Evolutionary conservation across 352 stramenopile species (phyloP), one percentile per base, ranked within the genome.

Genomic region (Phytophthora citrophthora): DNA sequence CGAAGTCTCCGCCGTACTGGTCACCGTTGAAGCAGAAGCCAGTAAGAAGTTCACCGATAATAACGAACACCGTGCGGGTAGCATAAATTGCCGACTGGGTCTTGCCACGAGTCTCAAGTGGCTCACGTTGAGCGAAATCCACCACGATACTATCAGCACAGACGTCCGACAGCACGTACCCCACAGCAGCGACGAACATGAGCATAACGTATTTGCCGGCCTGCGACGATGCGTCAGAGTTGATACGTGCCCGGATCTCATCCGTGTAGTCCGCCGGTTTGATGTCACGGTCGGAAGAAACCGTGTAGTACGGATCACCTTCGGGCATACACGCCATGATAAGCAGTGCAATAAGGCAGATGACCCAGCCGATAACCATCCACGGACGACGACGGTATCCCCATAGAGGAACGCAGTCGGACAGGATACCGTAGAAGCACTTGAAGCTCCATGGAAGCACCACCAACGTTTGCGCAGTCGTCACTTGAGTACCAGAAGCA

Each of bases 391-490:
- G 65, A 39, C 65, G 65, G 23, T 69, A 69, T 27, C 65, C 65
- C 13, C 54, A 70, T 8, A 94, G 79, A 6, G 86, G 88, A 20
- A 86, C 74, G 44, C 84, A 94, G 65, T 94, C 88, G 8, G 74
- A 74, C 9, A 74, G 32, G 13, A 60, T 56, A 13, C 59, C 64
- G 46, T 68, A 72, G 40, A 72, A 70, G 15, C 86, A 75, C 61
- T 92, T 94, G 62, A 90, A 91, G 5, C 56, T 79, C 82, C 83
- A 94, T 5, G 79, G 81, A 9, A 91, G 58, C 44, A 76, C 73
- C 0, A 91, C 63, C 13, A 91, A 44, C 3, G 60, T 61, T 2
- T 13, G 16, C 2, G 77, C 77, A 34, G 69, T 51, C 0, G 61
- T 64, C 16, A 72, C 56, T 38, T 70, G 46, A 2, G 66, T 58